Conservation (phyloP, 1,284 basidiomycete genomes). For the Rhodotorula sp. region DNA sequence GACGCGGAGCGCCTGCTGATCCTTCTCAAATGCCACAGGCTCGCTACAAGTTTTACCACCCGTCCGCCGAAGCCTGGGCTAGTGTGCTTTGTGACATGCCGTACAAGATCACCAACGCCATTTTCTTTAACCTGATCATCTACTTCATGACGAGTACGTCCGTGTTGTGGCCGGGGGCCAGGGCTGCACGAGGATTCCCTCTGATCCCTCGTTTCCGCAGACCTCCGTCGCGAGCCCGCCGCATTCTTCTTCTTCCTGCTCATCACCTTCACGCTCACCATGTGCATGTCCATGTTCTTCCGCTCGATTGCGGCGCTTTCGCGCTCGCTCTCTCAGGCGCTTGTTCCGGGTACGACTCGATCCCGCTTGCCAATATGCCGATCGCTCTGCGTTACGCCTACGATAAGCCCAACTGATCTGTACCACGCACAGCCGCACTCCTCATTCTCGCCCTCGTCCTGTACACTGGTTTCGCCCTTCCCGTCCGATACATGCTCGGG, state of each 20-base stretch:
- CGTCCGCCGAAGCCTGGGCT: constrained; percentile 53
- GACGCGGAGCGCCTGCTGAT: no score
- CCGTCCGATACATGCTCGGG: constrained; percentile 15
- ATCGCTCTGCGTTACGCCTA: no score
- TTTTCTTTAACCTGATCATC: constrained; percentile 54
- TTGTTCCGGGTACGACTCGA: constrained; percentile 47
- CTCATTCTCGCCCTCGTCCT: constrained; percentile 51
- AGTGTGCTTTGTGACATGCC: constrained; percentile 51
- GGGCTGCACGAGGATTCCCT: no score
- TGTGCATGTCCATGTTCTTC: constrained; percentile 57
- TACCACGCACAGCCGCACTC: neutral
- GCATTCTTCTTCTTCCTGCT: constrained; percentile 51
- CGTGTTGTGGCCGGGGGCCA: neutral
- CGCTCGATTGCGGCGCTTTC: constrained; percentile 55
- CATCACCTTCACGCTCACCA: constrained; percentile 50
- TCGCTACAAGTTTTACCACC: constrained; percentile 55
- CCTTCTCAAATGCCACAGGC: no score
- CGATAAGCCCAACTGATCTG: no score
- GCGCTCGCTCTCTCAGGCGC: constrained; percentile 53
- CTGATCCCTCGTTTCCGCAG: neutral
- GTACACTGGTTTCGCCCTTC: constrained; percentile 53
- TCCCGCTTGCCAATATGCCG: no score
- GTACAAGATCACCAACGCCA: constrained; percentile 79
- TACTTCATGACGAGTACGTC: constrained; percentile 46
- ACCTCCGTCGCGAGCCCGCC: constrained; percentile 52